These are phyloP conservation scores for Bombardia bombarda DNA, from an alignment of 495 filamentous ascomycete species.

Conservation along the genomic window DNA sequence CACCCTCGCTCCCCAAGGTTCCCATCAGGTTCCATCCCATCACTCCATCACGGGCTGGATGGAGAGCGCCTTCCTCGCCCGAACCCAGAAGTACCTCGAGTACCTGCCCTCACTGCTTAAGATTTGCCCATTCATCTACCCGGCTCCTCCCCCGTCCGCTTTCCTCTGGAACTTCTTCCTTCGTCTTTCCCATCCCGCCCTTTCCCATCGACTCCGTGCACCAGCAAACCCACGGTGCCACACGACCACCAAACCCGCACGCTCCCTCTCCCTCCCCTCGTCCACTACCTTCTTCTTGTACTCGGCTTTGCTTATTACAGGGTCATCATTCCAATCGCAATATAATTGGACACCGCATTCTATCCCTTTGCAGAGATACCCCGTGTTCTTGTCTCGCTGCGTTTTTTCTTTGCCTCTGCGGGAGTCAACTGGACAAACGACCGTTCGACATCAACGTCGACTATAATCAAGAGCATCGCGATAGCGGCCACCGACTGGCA, in stretches of 20 bases:
- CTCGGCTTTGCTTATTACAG: conserved; percentile 11
- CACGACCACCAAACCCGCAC: conserved; percentile 12
- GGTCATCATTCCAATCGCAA: conserved; percentile 7
- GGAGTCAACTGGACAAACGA: too few species aligned
- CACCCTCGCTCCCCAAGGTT: too few species aligned
- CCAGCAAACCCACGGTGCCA: conserved; percentile 4
- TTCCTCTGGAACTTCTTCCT: too few species aligned
- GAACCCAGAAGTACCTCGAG: neutral
- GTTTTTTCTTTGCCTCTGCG: neutral
- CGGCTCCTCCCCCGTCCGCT: neutral
- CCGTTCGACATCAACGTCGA: neutral
- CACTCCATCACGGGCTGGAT: too few species aligned
- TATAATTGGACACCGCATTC: neutral
- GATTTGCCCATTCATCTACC: conserved; percentile 19
- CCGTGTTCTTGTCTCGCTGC: neutral
- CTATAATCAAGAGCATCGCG: too few species aligned
- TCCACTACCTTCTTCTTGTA: too few species aligned
- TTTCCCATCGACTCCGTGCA: conserved; percentile 6
- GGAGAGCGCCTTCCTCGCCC: too few species aligned
- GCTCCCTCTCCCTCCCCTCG: conserved; percentile 3
- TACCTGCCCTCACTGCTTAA: conserved; percentile 1
- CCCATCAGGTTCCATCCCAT: conserved; percentile 3
- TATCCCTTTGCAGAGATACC: conserved; percentile 5
- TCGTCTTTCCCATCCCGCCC: conserved; percentile 1
- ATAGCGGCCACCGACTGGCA: neutral